Percentiles rank a stretch among this genome's conserved stretches.
Conservation (phyloP, 352 stramenopile species). For the Phytophthora tentaculata region DNA sequence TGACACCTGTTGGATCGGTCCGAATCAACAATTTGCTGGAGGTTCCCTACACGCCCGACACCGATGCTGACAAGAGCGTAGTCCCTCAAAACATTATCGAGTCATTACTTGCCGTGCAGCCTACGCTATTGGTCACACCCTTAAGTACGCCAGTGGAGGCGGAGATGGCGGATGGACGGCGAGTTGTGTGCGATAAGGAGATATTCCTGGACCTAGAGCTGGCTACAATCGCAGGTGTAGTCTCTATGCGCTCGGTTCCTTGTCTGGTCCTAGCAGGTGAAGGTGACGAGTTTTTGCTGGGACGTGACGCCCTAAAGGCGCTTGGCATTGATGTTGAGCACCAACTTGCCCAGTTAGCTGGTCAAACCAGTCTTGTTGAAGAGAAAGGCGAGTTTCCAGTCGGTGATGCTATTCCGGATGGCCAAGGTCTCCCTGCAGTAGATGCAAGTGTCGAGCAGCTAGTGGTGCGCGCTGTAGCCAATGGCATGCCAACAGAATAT, state of each 20-base stretch:
- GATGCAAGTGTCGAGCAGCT: background rate
- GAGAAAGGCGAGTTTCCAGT: background rate
- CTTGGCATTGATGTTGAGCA: background rate
- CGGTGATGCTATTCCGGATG: background rate
- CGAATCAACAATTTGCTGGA: slow-evolving; percentile 4
- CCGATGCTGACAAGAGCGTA: slow-evolving; percentile 1
- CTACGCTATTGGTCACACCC: background rate
- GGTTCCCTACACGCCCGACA: background rate
- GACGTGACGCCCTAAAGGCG: background rate
- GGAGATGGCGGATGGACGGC: slow-evolving; percentile 13
- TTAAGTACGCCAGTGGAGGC: slow-evolving; percentile 4
- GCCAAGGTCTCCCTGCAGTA: background rate
- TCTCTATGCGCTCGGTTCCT: background rate
- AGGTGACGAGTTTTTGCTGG: background rate
- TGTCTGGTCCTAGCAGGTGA: background rate
- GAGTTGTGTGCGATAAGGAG: slow-evolving; percentile 3
- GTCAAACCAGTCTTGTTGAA: background rate
- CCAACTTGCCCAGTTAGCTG: background rate
- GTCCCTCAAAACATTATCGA: slow-evolving; percentile 3
- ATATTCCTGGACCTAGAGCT: slow-evolving; percentile 12
- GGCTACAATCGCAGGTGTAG: background rate
- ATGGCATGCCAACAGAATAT: background rate
- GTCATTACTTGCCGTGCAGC: slow-evolving; percentile 1
- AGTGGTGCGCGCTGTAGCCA: background rate
- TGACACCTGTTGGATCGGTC: background rate